Percentiles rank a stretch among this genome's conserved stretches.
These are phyloP conservation scores for Lipomyces japonicus DNA, from an alignment of 805 yeast species.

Conservation along the genomic window DNA sequence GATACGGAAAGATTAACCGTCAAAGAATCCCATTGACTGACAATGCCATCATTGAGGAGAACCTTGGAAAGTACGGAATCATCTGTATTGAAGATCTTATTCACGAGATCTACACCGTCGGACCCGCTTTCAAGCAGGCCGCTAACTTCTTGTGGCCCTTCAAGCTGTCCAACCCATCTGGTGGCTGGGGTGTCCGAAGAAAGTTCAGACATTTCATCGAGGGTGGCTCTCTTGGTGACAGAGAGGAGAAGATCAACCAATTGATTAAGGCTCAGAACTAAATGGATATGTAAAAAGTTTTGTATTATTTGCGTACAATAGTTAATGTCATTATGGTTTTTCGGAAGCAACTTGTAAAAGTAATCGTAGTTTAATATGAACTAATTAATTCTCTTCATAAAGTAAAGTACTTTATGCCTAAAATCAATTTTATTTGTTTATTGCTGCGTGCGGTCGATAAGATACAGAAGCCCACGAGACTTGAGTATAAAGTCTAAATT, in stretches of 20 bases:
- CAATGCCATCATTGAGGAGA: constrained; percentile 66
- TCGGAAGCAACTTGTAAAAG: background rate
- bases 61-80: constrained; percentile 71
- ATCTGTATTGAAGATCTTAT: constrained; percentile 71
- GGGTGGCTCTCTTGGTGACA: constrained; percentile 83
- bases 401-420: no score
- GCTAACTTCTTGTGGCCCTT: constrained; percentile 84
- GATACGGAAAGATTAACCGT: constrained; percentile 76
- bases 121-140: constrained; percentile 82
- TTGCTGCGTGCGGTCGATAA: no score
- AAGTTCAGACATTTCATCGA: constrained; percentile 80
- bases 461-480: no score
- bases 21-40: constrained; percentile 71
- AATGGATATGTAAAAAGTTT: background rate
- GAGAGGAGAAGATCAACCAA: constrained; percentile 73
- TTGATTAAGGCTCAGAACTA: constrained; percentile 44
- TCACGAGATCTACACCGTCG: constrained; percentile 79
- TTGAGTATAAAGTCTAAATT: no score
- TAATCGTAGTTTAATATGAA: no score
- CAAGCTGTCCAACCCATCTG: constrained; percentile 76
- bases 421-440: no score
- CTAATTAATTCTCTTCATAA: no score
- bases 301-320: background rate
- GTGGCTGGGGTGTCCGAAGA: constrained; percentile 78
- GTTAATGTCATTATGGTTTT: background rate